Percentiles rank a stretch among this genome's conserved stretches.
These are phyloP conservation scores for Globisporangium okanoganense DNA, from an alignment of 352 stramenopile species.

Conservation along the genomic window DNA sequence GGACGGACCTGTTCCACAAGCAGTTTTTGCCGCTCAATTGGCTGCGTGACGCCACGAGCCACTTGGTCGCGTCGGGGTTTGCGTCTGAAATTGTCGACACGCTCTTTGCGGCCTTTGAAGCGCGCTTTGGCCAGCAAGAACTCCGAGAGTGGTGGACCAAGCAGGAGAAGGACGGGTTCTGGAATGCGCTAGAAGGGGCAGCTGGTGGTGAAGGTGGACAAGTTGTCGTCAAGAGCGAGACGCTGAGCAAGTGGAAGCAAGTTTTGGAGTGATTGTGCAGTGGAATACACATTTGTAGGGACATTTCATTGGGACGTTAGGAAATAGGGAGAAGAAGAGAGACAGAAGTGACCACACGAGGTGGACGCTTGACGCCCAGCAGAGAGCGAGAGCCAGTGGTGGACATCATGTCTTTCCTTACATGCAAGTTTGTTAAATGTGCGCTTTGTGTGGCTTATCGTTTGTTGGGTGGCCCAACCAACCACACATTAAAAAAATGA, in stretches of 20 bases:
- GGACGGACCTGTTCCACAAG: slow-evolving; percentile 54
- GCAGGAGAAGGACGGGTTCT: slow-evolving; percentile 30
- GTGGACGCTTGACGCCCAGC: neutral
- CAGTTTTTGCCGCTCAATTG: slow-evolving; percentile 40
- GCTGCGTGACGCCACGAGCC: slow-evolving; percentile 24
- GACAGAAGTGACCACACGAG: neutral
- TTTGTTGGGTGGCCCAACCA: neutral
- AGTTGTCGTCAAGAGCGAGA: neutral
- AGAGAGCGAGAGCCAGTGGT: neutral
- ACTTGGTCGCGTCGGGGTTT: slow-evolving; percentile 27
- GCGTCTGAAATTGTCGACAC: slow-evolving; percentile 51
- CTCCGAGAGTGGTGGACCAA: slow-evolving; percentile 57
- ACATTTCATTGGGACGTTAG: neutral
- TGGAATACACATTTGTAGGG: neutral
- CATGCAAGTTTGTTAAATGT: slow-evolving; percentile 1
- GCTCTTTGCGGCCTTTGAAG: slow-evolving; percentile 33
- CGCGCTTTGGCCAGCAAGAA: slow-evolving; percentile 23
- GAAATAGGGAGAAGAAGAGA: neutral
- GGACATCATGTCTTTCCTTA: neutral
- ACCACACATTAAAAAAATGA: neutral
- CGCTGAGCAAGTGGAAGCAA: slow-evolving; percentile 18
- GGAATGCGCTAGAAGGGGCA: slow-evolving; percentile 13
- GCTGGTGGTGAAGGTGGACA: neutral
- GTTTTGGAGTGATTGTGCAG: slow-evolving; percentile 11
- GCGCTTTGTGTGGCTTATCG: neutral